Evolutionary conservation across 352 stramenopile species (phyloP), one percentile per base, ranked within the genome.

Genomic region (Phytophthora hibernalis): DNA sequence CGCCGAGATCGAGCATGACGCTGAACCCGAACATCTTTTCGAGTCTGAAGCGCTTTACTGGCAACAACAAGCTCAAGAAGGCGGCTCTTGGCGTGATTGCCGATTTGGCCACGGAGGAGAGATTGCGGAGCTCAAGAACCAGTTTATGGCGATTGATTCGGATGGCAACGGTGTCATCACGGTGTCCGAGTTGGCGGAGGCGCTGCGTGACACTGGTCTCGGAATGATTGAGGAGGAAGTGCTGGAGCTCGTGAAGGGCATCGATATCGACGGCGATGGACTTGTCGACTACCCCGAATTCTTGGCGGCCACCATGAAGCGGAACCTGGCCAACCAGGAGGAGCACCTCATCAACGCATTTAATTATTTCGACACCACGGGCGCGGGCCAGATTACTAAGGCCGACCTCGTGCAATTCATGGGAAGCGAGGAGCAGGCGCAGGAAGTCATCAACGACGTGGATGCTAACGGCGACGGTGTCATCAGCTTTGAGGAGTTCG

Each of bases 401-500:
- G 80, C 79, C 9, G 93, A 98, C 66, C 79, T 98, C 48, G 83
- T 92, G 31, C 83, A 91, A 60, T 96, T 98, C 60, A 97, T 98
- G 85, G 90, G 93, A 49, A 96, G 87, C 64, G 88, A 97, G 59
- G 86, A 95, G 56, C 92, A 98, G 54, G 94, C 92, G 38, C 82
- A 93, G 49, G 92, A 98, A 50, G 82, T 98, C 37, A 97, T 98
- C 53, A 61, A 93, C 37, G 91, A 97, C n/a, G 81, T 98, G 31
- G 92, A 98, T 68, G 76, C 72, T 33, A 93, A 98, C 65, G 83
- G 91, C 42, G 94, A 98, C 68, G 92, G 92, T 11, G 70, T 91
- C 45, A 97, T 98, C 69, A 96, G 80, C 70, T 98, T 97, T 62
- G 82, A 97, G 22, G 94, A 98, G 68, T 98, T 98, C 66, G 78